These are phyloP conservation scores for Galerina marginata DNA, from an alignment of 768 basidiomycete genomes.

Conservation along the genomic window DNA sequence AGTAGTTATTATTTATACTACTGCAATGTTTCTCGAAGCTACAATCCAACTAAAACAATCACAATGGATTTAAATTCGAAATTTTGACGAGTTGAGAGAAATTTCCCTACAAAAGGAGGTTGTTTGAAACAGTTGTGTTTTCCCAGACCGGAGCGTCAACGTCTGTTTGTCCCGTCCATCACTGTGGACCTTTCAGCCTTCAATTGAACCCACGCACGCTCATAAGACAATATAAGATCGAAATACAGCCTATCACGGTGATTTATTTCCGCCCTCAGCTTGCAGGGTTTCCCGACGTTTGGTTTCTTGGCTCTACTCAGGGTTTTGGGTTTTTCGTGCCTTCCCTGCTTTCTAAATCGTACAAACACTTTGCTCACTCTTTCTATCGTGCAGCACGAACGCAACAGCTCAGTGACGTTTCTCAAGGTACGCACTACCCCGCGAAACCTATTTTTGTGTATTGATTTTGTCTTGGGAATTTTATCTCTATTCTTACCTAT, in stretches of 20 bases:
- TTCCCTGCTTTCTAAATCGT: conserved; percentile 1
- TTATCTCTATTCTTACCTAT: conserved; percentile 26
- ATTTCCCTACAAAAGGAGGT: no score
- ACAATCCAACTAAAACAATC: no score
- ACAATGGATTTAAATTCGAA: no score
- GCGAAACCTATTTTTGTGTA: conserved; percentile 28
- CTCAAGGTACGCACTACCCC: conserved; percentile 55
- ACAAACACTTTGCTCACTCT: conserved; percentile 3
- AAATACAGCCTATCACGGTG: conserved; percentile 77
- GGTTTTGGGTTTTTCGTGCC: not conserved
- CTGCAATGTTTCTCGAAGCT: no score
- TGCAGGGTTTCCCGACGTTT: not conserved
- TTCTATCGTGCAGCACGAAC: conserved; percentile 58
- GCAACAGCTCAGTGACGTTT: conserved; percentile 78
- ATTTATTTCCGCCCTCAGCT: conserved; percentile 1
- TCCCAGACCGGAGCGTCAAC: no score
- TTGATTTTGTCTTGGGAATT: conserved; percentile 28
- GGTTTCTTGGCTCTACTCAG: not conserved
- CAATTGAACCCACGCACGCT: no score
- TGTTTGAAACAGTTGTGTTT: no score
- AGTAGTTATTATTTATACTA: no score
- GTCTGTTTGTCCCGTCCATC: no score
- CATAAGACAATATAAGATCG: conserved; percentile 59
- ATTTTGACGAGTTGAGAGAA: no score
- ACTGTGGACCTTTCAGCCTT: no score